Evolutionary conservation across 768 basidiomycete genomes (phyloP).

Genomic region (Lentinus brumalis): DNA sequence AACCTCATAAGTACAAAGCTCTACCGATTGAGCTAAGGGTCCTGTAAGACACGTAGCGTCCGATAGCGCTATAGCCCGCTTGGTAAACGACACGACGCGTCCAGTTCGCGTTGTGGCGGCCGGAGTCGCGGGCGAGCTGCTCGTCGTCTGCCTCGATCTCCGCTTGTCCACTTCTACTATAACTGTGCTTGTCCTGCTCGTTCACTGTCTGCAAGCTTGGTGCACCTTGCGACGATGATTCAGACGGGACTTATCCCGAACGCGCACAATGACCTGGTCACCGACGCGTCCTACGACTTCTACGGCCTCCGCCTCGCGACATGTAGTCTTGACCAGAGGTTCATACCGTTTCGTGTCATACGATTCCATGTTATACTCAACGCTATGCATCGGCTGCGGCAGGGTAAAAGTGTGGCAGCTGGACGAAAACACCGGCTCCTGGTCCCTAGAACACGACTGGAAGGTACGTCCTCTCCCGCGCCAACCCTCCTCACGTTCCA

Average conservation of each 20-base stretch:
- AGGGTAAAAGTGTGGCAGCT: conserved; percentile 88
- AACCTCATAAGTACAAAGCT: conserved; percentile 66
- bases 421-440: conserved; percentile 70
- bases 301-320: conserved; percentile 85
- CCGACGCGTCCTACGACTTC: conserved; percentile 88
- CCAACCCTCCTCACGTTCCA: too few species aligned
- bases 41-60: conserved; percentile 8
- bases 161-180: too few species aligned
- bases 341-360: background rate
- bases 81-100: too few species aligned
- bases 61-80: too few species aligned
- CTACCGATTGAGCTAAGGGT: conserved; percentile 66
- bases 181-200: too few species aligned
- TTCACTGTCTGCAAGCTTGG: background rate
- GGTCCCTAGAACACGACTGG: conserved; percentile 89
- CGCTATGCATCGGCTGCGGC: conserved; percentile 14
- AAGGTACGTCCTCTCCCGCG: conserved; percentile 56
- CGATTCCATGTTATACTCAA: background rate
- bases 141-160: too few species aligned
- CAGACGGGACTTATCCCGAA: conserved; percentile 79
- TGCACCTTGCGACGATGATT: conserved; percentile 48
- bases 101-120: background rate
- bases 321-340: conserved; percentile 83
- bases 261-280: conserved; percentile 79
- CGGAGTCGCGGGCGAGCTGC: too few species aligned